These are phyloP conservation scores for Globisporangium rhizosaccharum DNA, from an alignment of 352 stramenopile species.

Conservation along the genomic window DNA sequence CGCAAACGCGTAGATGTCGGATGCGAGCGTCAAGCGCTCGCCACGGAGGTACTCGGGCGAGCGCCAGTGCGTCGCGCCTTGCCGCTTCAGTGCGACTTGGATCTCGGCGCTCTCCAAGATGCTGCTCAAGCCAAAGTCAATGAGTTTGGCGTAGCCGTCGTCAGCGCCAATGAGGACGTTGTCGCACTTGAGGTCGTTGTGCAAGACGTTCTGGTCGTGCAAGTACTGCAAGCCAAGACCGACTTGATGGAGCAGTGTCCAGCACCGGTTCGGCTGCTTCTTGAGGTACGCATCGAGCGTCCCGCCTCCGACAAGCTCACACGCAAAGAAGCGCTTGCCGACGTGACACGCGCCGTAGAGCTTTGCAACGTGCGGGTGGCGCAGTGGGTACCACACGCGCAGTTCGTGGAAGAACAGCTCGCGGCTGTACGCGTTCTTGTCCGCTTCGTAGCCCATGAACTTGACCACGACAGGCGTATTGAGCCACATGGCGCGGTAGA, in stretches of 20 bases:
- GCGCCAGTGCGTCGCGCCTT: constrained; percentile 11
- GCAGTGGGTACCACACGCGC: constrained; percentile 1
- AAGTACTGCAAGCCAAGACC: constrained; percentile 31
- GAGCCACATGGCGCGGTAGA: neutral
- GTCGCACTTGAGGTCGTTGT: constrained; percentile 11
- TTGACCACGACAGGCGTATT: constrained; percentile 12
- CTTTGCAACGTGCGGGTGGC: neutral
- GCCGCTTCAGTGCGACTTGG: neutral
- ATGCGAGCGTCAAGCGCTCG: constrained; percentile 7
- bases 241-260: constrained; percentile 5
- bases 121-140: constrained; percentile 21
- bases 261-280: neutral
- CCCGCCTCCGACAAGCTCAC: neutral
- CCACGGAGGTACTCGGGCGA: constrained; percentile 8
- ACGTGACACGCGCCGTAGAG: constrained; percentile 1
- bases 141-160: constrained; percentile 14
- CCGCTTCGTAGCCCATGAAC: constrained; percentile 2
- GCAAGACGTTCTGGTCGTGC: constrained; percentile 3
- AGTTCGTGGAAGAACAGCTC: constrained; percentile 5
- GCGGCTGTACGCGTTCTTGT: neutral
- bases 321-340: constrained; percentile 1
- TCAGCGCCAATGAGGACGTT: constrained; percentile 24
- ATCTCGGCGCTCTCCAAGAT: constrained; percentile 4
- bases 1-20: constrained; percentile 20
- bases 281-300: neutral